A percentile compares a stretch with the other conserved stretches of the same genome.
phyloP scores from a whole-genome alignment of 352 stramenopile species.

The Globisporangium megalacanthum region DNA sequence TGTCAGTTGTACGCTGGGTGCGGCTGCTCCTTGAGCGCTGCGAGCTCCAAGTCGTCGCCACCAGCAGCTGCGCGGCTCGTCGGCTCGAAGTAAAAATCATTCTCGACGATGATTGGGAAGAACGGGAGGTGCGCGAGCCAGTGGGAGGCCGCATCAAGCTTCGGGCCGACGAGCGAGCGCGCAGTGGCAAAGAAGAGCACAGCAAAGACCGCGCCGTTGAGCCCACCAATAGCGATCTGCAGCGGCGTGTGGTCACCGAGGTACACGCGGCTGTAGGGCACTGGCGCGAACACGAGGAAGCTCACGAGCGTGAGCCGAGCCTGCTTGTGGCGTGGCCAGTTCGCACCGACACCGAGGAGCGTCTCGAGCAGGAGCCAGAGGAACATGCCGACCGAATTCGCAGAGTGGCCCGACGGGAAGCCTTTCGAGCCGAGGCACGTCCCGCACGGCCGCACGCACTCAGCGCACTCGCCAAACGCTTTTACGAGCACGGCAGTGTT shows the following conservation, averaged over 20 bases:
- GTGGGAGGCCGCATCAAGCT: conserved; percentile 2
- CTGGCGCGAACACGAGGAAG: conserved; percentile 33
- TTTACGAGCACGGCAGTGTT: conserved; percentile 34
- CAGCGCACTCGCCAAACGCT: conserved; percentile 33
- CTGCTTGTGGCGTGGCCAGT: conserved; percentile 18
- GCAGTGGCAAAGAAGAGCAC: conserved; percentile 40
- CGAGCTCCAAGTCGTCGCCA: conserved; percentile 2
- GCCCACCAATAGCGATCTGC: conserved; percentile 37
- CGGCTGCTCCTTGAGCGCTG: conserved; percentile 2
- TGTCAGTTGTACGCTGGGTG: conserved; percentile 2
- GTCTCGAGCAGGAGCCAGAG: conserved; percentile 47
- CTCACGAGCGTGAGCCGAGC: conserved; percentile 4
- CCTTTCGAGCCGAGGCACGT: conserved; percentile 38
- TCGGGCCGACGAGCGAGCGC: conserved; percentile 28
- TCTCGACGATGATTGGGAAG: conserved; percentile 7
- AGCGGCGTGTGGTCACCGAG: conserved; percentile 49
- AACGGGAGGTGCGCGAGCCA: conserved; percentile 3
- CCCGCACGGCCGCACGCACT: conserved; percentile 44
- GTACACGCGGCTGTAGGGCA: conserved; percentile 58
- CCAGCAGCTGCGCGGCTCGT: background rate
- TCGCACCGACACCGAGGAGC: conserved; percentile 24
- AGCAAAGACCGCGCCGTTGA: conserved; percentile 30
- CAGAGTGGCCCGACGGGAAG: conserved; percentile 49
- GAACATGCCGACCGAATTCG: conserved; percentile 42
- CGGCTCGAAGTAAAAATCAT: conserved; percentile 8